Evolutionary conservation across 2,329 filamentous ascomycete species (phyloP).

Genomic region (Dichotomopilus funicola): DNA sequence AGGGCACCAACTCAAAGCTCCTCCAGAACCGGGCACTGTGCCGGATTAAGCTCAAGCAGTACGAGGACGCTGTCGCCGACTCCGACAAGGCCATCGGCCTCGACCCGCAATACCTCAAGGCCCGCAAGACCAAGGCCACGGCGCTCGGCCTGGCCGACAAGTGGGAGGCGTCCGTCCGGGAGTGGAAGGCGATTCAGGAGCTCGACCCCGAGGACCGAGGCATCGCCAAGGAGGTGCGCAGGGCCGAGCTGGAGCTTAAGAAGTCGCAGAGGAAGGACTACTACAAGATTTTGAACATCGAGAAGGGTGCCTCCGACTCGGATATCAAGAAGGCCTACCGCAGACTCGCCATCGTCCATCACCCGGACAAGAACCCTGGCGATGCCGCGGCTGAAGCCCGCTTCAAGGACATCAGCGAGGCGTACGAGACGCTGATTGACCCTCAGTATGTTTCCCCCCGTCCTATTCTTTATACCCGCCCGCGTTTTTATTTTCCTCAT

Average conservation of each 20-base stretch:
- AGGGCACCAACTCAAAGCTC: conserved; percentile 89
- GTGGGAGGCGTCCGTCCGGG: conserved; percentile 87
- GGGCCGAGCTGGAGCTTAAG: conserved; percentile 91
- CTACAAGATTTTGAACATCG: conserved; percentile 90
- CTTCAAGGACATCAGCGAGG: conserved; percentile 98
- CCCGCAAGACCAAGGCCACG: conserved; percentile 88
- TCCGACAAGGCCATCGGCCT: conserved; percentile 77
- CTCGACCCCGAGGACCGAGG: conserved; percentile 73
- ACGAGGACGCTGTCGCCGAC: conserved; percentile 72
- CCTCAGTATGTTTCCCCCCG: conserved; percentile 56
- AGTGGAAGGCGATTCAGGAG: conserved; percentile 82
- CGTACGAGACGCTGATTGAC: conserved; percentile 92
- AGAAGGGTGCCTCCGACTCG: conserved; percentile 75
- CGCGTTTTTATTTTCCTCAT: neutral
- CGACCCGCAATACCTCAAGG: conserved; percentile 81
- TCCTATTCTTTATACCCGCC: neutral
- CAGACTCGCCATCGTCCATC: conserved; percentile 86
- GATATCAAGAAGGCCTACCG: conserved; percentile 97
- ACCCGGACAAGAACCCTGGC: conserved; percentile 95
- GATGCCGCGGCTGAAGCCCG: conserved; percentile 77
- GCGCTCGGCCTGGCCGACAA: conserved; percentile 76
- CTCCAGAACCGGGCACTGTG: conserved; percentile 89
- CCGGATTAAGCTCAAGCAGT: conserved; percentile 76
- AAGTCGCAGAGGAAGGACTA: conserved; percentile 97
- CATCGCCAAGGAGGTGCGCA: conserved; percentile 77